Evolutionary conservation across 768 basidiomycete genomes (phyloP), one percentile per base, ranked within the genome.

Genomic region (Macrolepiota fuliginosa): DNA sequence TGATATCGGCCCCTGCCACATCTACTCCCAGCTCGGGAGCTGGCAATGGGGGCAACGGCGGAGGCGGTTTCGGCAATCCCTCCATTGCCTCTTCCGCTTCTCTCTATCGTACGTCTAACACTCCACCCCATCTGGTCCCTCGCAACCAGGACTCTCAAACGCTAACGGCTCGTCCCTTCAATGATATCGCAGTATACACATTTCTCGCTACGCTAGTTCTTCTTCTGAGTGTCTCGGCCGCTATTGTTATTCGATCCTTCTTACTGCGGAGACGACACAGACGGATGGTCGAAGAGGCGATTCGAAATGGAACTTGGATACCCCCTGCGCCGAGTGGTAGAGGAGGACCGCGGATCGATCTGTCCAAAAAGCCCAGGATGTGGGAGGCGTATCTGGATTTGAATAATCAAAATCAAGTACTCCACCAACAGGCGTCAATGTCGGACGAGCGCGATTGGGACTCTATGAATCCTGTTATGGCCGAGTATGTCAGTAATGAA

Each of bases 201-300:
- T 81, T 83, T 63, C 77, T 83, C 53, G 88, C 88, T 2, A 89
- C 89, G 1, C 81, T 90, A 54, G 80, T 89, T 62, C 82, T 89
- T 22, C 81, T 90, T 19, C 80, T 90, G 24, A 77, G 79, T 42
- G 83, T 90, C n/a, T 88, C 87, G 9, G 82, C 82, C 2, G 86
- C 86, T 12, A 88, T 90, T 68, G 81, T 90, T 62, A 65, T 83
- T 50, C 85, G 89, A 37, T 88, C 86, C 22, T 79, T 88, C 61
- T 63, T 89, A 42, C 77, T 89, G n/a, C 80, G 89, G 2, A 73
- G 86, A 13, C 81, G 89, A 3, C 84, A 86, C 60, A 80, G 83
- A 17, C 79, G 77, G 5, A 69, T 85, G 67, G 75, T 88, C 35
- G 85, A 83, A 56, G 85, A 88, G 62, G 87, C 86, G 17, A 88